Base-by-base conservation (phyloP, 2,329 filamentous ascomycete genomes). In the Coniochaeta hoffmannii region DNA sequence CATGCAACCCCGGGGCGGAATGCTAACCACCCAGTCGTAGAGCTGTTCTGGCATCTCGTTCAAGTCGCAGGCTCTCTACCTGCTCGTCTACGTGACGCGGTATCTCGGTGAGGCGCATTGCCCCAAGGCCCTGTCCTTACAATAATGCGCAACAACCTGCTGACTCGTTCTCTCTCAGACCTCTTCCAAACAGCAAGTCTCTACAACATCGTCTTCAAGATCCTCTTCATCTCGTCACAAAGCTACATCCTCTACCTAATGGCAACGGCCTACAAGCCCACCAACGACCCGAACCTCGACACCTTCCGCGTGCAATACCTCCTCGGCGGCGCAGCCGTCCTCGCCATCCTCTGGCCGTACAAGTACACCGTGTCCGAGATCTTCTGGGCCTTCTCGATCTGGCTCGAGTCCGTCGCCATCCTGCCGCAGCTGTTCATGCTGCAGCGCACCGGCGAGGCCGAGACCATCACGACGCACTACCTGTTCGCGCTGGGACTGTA, bases 401-500 rank as follows among this genome's bases (percentile, higher is more conserved):
- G 94, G 94, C 83, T 99, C 31, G 94, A 99, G 76, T 87, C 89
- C 4, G 94, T 99, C 17, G 94, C 94, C 53, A 99, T 99, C 64
- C 81, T 99, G 58, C 94, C 94, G 1, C 94, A 99, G 76, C 82
- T 99, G 54, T 97, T 99, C 74, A 95, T 99, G 90, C 80, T 99
- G 60, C 94, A 99, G 76, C 82, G 94, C 65, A 99, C 94, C 0
- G 95, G 94, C 62, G 93, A 97, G 76, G 95, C 94, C 11, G 94
- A 99, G 76, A 97, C 94, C n/a, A 99, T 99, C 68, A 99, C 94
- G 12, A 96, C 92, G 1, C 93, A 99, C 74, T 99, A 99, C 71
- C 82, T 99, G 41, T 96, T 96, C 68, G 93, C 95, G 14, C 79
- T 99, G 35, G 94, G 94, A 32, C 77, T 87, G 60, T 99, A 99